A percentile compares a stretch with the other conserved stretches of the same genome.
These are phyloP conservation scores for Verticillium dahliae DNA, from an alignment of 2,329 filamentous ascomycete species.

Conservation along the genomic window DNA sequence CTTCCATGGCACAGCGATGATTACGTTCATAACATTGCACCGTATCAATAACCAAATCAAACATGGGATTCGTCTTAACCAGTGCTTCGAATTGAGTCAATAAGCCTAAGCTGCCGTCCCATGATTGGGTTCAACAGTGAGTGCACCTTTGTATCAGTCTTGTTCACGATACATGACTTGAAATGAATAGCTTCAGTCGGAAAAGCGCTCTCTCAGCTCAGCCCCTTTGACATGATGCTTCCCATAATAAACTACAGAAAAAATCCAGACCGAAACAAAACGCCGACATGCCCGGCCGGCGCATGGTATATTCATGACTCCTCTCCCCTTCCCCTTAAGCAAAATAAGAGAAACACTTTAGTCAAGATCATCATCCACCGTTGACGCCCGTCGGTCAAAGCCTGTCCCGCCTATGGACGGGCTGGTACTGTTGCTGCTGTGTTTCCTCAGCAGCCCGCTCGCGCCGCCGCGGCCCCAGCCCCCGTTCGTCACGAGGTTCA, in stretches of 20 bases:
- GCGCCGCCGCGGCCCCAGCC: slow-evolving; percentile 33
- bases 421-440: slow-evolving; percentile 13
- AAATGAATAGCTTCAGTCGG: neutral
- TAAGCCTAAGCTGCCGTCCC: too few species aligned
- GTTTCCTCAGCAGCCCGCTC: slow-evolving; percentile 34
- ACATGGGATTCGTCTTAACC: too few species aligned
- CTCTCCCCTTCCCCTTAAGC: neutral
- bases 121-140: too few species aligned
- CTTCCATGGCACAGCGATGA: too few species aligned
- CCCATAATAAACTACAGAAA: neutral
- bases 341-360: slow-evolving; percentile 4
- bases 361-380: slow-evolving; percentile 9
- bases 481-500: slow-evolving; percentile 35
- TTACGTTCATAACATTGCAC: too few species aligned
- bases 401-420: slow-evolving; percentile 1
- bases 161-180: too few species aligned
- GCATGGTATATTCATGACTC: neutral
- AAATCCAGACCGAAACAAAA: neutral
- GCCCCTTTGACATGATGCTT: neutral
- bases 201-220: neutral
- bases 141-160: too few species aligned
- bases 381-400: slow-evolving; percentile 4
- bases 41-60: too few species aligned
- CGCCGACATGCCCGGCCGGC: slow-evolving; percentile 2
- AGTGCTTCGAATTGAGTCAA: too few species aligned